phyloP scores from a whole-genome alignment of 202 grass and related monocot species.

The Setaria viridis region DNA sequence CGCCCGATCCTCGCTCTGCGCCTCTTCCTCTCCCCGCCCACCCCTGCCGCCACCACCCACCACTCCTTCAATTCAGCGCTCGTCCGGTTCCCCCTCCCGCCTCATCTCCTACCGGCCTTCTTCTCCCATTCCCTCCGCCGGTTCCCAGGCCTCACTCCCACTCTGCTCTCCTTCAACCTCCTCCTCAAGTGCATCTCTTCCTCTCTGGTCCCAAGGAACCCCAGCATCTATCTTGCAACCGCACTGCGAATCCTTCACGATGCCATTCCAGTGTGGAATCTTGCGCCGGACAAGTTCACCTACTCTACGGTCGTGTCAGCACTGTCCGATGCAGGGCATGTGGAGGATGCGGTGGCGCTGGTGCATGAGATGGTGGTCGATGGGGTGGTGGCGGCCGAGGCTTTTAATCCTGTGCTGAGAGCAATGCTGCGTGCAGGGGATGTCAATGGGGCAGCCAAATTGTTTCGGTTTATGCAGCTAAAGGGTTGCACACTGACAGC shows the following conservation, averaged over 20 bases:
- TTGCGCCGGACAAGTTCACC: constrained; percentile 80
- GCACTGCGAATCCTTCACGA: constrained; percentile 57
- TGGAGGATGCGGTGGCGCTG: constrained; percentile 73
- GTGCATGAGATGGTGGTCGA: constrained; percentile 93
- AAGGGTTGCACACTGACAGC: constrained; percentile 69
- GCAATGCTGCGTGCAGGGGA: constrained; percentile 71
- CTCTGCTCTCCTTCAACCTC: constrained; percentile 58
- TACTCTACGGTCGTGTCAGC: constrained; percentile 83
- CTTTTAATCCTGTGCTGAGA: constrained; percentile 75
- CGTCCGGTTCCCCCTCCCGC: constrained; percentile 55
- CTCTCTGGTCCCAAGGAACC: constrained; percentile 45
- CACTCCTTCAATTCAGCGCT: constrained; percentile 53
- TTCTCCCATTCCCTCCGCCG: constrained; percentile 55
- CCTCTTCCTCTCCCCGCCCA: constrained; percentile 49
- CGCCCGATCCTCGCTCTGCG: constrained; percentile 40
- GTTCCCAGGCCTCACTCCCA: constrained; percentile 53
- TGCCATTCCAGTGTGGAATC: constrained; percentile 54
- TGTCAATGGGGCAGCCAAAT: constrained; percentile 59
- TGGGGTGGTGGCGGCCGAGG: constrained; percentile 59
- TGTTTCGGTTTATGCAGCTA: constrained; percentile 83
- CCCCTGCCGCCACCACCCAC: constrained; percentile 22
- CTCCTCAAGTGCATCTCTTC: constrained; percentile 52
- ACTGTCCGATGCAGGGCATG: constrained; percentile 43
- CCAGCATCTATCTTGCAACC: constrained; percentile 40
- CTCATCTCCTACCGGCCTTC: constrained; percentile 55